These are phyloP conservation scores for Solanum habrochaites DNA, from an alignment of 257 asterid genomes.

Conservation along the genomic window DNA sequence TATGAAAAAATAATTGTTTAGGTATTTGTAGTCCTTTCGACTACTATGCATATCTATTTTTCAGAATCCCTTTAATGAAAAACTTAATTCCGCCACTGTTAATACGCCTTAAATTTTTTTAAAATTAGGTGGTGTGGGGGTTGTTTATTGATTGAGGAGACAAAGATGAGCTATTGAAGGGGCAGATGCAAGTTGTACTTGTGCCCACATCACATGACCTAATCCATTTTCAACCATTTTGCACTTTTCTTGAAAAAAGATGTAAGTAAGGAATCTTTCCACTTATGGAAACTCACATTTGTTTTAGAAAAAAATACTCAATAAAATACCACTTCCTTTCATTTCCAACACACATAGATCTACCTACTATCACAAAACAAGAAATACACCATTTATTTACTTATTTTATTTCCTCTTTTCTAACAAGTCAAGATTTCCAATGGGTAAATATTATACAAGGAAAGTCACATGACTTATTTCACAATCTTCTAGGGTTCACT, in stretches of 20 bases:
- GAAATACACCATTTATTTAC: neutral
- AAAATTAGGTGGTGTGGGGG: neutral
- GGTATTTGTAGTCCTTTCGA: no score
- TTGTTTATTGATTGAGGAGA: neutral
- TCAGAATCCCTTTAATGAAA: no score
- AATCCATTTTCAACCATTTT: conserved; percentile 1
- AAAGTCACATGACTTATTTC: neutral
- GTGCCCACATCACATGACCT: conserved; percentile 14
- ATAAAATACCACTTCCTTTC: neutral
- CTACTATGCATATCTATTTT: no score
- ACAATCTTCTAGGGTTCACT: neutral
- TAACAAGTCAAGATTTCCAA: neutral
- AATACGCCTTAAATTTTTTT: neutral
- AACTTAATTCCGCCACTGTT: no score
- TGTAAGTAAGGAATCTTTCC: conserved; percentile 17
- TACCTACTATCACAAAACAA: neutral
- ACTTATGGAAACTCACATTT: conserved; percentile 16
- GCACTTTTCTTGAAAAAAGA: conserved; percentile 7
- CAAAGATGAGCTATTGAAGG: neutral
- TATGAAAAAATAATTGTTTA: no score
- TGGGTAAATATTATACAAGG: neutral
- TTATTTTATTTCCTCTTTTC: neutral
- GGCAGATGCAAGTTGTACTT: conserved; percentile 3
- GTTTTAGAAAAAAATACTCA: neutral
- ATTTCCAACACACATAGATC: neutral